Base-by-base conservation (phyloP, 73 alveolate species). In the Paramecium primaurelia region DNA sequence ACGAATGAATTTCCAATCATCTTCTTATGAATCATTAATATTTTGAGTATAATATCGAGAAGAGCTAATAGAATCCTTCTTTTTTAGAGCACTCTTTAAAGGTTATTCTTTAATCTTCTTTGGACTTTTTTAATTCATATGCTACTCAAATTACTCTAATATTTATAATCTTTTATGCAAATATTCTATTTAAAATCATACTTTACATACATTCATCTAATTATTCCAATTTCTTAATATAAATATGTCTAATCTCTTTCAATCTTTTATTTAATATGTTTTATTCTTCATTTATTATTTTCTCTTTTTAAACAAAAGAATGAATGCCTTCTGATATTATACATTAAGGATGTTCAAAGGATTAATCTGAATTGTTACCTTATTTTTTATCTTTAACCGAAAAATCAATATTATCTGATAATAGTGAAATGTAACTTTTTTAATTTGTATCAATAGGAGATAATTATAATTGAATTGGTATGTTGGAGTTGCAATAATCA, bases 331-430 rank as follows among this genome's bases (percentile, higher is more conserved):
- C 47, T 11, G 42, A 3, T 14, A 28, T 64, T 64, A 3, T 0
- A 9, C 20, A 18, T 54, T 54, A 4, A 54, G 69, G 69, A 14
- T 26, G 28, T 12, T 64, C 84, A 9, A 64, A 64, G 2, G 84
- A 64, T 64, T 64, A 64, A 32, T 64, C 5, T 12, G 84, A 64
- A n/a, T 32, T 64, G 5, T 64, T 64, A 12, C 47, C 84, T 32
- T 32, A 64, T 64, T 64, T 64, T 64, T 64, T 64, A 28, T 64
- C 84, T 80, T 80, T 80, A 80, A 80, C 91, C 4, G 91, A 80
- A 80, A 80, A 80, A 10, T 80, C 91, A 47, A 47, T 20, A 80
- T 80, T 25, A 16, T 47, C 91, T n/a, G 91, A 80, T 18, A 42
- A 9, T 16, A 80, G 6, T 10, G 84, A 64, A 2, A 64, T 32